These are phyloP conservation scores for Scopulariopsis brevicaulis DNA, from an alignment of 2,329 filamentous ascomycete species.

Conservation along the genomic window DNA sequence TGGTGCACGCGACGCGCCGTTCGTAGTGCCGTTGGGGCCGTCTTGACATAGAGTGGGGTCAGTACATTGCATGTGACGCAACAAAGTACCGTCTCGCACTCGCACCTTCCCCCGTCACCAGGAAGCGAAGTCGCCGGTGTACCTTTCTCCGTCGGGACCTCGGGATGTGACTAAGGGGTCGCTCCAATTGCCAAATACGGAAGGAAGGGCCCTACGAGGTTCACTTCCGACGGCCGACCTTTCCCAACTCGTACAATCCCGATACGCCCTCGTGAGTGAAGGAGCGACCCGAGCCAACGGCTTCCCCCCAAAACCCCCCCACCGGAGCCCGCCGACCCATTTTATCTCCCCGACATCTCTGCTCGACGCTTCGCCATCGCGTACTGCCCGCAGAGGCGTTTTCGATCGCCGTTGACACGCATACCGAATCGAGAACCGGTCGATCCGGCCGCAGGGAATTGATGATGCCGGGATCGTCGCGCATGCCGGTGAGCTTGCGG, in stretches of 20 bases:
- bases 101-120: neutral
- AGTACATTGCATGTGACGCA: neutral
- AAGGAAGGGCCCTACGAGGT: neutral
- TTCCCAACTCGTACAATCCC: neutral
- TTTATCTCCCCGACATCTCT: neutral
- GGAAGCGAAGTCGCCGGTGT: neutral
- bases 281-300: neutral
- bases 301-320: neutral
- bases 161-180: neutral
- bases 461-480: conserved; percentile 54
- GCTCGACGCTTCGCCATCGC: neutral
- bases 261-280: neutral
- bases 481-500: conserved; percentile 60
- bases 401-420: neutral
- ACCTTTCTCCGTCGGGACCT: neutral
- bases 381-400: neutral
- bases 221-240: neutral
- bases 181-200: conserved; percentile 3
- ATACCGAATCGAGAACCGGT: neutral
- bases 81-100: neutral
- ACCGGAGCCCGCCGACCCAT: neutral
- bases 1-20: neutral
- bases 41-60: neutral
- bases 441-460: neutral
- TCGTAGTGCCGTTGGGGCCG: neutral